These are phyloP conservation scores for Candida oleophila DNA, from an alignment of 805 yeast species.

Conservation along the genomic window DNA sequence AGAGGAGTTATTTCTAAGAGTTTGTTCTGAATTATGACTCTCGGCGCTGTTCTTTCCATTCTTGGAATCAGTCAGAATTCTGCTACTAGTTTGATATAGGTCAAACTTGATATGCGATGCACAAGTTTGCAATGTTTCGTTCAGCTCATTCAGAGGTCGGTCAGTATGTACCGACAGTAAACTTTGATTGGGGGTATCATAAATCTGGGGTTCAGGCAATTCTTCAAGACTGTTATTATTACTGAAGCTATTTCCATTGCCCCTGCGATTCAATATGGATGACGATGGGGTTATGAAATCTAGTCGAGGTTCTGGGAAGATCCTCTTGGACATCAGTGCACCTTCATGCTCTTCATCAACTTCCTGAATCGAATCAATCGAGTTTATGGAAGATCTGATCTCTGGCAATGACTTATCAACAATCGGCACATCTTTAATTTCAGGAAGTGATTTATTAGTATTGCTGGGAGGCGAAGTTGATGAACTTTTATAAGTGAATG, in stretches of 20 bases:
- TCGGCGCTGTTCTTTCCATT: background rate
- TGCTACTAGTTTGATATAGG: conserved; percentile 3
- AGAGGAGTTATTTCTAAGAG: background rate
- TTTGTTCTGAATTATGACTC: background rate
- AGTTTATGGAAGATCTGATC: background rate
- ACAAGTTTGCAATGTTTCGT: conserved; percentile 1
- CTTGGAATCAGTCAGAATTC: conserved; percentile 2
- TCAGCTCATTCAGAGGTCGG: background rate
- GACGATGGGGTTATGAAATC: conserved; percentile 1
- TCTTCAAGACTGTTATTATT: conserved; percentile 3
- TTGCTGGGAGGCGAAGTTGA: background rate
- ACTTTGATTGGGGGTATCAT: conserved; percentile 1
- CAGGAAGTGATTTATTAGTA: background rate
- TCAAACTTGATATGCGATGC: conserved; percentile 3
- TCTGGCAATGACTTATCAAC: background rate
- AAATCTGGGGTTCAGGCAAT: conserved; percentile 4
- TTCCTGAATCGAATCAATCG: background rate
- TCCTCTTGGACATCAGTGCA: background rate
- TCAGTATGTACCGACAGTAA: background rate
- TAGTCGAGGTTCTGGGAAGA: background rate
- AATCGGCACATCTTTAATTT: background rate
- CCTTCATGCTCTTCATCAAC: background rate
- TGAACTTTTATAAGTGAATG: background rate
- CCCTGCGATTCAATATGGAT: background rate
- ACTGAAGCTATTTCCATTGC: background rate